These are phyloP conservation scores for Cladophialophora yegresii DNA, from an alignment of 2,329 filamentous ascomycete genomes.

Conservation along the genomic window DNA sequence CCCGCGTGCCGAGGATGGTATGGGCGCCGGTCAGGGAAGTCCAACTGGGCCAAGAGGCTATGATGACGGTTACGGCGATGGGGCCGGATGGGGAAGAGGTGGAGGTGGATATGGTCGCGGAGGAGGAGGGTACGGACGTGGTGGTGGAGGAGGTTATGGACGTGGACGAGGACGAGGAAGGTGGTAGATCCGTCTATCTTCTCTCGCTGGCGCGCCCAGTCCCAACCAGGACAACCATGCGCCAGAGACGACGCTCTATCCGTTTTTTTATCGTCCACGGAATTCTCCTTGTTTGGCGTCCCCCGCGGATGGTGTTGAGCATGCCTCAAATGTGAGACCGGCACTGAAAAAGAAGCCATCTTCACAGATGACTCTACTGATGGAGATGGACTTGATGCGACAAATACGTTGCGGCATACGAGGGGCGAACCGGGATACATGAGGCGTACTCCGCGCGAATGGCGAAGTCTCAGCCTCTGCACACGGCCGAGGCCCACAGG, in stretches of 20 bases:
- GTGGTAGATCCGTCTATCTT: slow-evolving; percentile 25
- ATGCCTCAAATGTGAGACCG: background rate
- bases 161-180: slow-evolving; percentile 34
- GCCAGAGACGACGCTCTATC: background rate
- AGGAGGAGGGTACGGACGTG: slow-evolving; percentile 45
- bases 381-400: background rate
- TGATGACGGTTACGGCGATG: slow-evolving; percentile 56
- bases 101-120: slow-evolving; percentile 53
- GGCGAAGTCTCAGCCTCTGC: background rate
- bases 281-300: background rate
- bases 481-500: background rate
- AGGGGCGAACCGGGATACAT: background rate
- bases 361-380: background rate
- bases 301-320: background rate
- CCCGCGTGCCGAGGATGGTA: slow-evolving; percentile 47
- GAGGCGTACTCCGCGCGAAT: background rate
- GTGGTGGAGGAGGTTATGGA: slow-evolving; percentile 47
- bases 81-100: slow-evolving; percentile 53
- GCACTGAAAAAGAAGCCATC: background rate
- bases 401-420: background rate
- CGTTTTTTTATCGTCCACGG: background rate
- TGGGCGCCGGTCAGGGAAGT: slow-evolving; percentile 22
- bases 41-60: slow-evolving; percentile 47
- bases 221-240: background rate
- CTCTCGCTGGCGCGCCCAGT: background rate